Evolutionary conservation across 1,284 basidiomycete genomes (phyloP), one percentile per base, ranked within the genome.

Genomic region (Ustilago hordei): DNA sequence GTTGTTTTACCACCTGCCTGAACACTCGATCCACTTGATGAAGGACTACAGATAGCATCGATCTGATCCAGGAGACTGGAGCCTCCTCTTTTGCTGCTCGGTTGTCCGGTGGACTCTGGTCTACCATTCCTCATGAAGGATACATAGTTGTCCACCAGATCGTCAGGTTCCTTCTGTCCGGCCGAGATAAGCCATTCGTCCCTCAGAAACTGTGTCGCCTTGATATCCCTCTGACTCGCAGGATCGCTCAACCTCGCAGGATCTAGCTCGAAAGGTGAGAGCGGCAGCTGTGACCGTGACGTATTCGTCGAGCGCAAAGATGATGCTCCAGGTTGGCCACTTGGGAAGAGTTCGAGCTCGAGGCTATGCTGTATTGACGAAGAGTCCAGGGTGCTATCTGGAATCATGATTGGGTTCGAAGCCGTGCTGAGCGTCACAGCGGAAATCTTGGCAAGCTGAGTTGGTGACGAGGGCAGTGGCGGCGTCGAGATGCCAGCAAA

Each of bases 101-200:
- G 7, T 6, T 1, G 9, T 52, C 28, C 17, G n/a, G 11, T 23
- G 3, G 48, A 19, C 9, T 48, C n/a, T 7, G 32, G 34, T 2
- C 2, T 4, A 36, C 17, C 23, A 4, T 1, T n/a, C 17, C 35
- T 19, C 0, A 31, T 31, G 19, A 34, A 15, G 4, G 41, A 32
- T 13, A 54, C 28, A 11, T 54, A 43, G 17, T 64, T 62, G 23
- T 61, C 41, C 4, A 71, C 63, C 62, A 64, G 57, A 23, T 71
- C 69, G 39, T 38, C 28, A 3, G 69, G 69, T 32, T 57, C 50
- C 55, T 71, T 71, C 43, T 71, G 69, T 11, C 69, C 69, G 3
- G 41, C 69, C 34, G 69, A 61, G 41, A 71, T 71, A 12, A 71
- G 69, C 69, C 69, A 71, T 28, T 71, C 63, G 31, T 71, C 63